Conservation (phyloP, 164 flowering plant species). For the Protea cynaroides region DNA sequence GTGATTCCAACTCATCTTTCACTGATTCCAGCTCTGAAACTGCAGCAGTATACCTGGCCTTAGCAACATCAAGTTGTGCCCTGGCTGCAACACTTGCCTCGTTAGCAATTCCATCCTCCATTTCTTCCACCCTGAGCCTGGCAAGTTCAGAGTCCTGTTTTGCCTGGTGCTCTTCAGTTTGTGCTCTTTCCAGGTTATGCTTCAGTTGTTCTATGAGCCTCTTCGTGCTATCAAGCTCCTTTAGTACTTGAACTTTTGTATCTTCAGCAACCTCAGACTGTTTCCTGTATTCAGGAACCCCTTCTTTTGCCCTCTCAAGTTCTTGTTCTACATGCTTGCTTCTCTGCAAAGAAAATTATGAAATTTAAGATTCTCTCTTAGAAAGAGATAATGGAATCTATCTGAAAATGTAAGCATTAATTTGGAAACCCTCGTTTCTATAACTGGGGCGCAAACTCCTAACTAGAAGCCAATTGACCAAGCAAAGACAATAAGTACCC, state of each 20-base stretch:
- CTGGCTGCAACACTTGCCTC: conserved; percentile 80
- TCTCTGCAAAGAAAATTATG: conserved; percentile 38
- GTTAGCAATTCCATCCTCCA: conserved; percentile 79
- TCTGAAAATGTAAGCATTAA: neutral
- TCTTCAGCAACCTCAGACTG: conserved; percentile 61
- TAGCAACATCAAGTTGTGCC: conserved; percentile 86
- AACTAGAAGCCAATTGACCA: no score
- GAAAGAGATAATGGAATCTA: neutral
- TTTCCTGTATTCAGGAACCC: conserved; percentile 56
- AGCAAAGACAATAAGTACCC: no score
- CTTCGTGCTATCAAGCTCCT: conserved; percentile 69
- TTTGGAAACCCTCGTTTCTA: neutral
- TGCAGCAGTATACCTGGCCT: conserved; percentile 67
- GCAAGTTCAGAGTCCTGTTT: conserved; percentile 82
- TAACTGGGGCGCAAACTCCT: no score
- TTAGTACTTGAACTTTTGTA: conserved; percentile 46
- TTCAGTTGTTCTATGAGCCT: conserved; percentile 73
- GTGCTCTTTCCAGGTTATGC: conserved; percentile 75
- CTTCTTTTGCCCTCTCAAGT: conserved; percentile 67
- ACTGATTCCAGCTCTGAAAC: conserved; percentile 61
- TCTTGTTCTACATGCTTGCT: conserved; percentile 58
- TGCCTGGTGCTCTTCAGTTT: conserved; percentile 80
- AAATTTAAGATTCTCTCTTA: neutral
- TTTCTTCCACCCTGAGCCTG: conserved; percentile 65
- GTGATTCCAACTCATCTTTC: conserved; percentile 59